Conservation (phyloP, 2,329 filamentous ascomycete species). For the Gyromitra esculenta region DNA sequence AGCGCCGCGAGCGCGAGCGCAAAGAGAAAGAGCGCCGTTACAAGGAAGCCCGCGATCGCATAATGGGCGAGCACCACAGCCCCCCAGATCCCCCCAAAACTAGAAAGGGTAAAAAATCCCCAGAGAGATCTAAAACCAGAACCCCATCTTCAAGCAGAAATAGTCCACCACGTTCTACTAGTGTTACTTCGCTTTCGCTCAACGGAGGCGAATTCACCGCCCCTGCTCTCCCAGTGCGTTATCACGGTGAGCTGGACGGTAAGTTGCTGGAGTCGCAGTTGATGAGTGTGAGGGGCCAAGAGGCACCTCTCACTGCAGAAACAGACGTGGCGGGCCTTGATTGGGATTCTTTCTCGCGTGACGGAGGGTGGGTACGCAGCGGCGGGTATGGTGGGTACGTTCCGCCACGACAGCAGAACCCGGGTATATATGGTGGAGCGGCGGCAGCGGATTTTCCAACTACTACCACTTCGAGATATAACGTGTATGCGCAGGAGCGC, state of each 20-base stretch:
- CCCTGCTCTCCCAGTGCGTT: slow-evolving; percentile 2
- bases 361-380: slow-evolving; percentile 2
- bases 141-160: not conserved
- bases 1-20: slow-evolving; percentile 52
- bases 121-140: not conserved
- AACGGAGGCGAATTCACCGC: slow-evolving; percentile 44
- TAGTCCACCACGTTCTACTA: not conserved
- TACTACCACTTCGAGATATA: not conserved
- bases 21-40: slow-evolving; percentile 56
- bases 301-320: slow-evolving; percentile 12
- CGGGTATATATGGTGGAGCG: slow-evolving; percentile 15
- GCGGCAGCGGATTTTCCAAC: slow-evolving; percentile 14
- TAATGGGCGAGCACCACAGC: slow-evolving; percentile 52
- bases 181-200: slow-evolving; percentile 47
- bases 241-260: slow-evolving; percentile 43
- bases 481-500: not conserved
- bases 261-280: slow-evolving; percentile 53
- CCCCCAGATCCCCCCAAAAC: slow-evolving; percentile 4
- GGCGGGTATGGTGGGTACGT: not conserved
- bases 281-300: not conserved
- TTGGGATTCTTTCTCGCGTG: slow-evolving; percentile 52
- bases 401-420: slow-evolving; percentile 25
- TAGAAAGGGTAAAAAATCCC: not conserved
- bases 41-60: slow-evolving; percentile 55
- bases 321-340: slow-evolving; percentile 37